phyloP scores from a whole-genome alignment of 148 eudicot species.

The Pouteria glomerata region DNA sequence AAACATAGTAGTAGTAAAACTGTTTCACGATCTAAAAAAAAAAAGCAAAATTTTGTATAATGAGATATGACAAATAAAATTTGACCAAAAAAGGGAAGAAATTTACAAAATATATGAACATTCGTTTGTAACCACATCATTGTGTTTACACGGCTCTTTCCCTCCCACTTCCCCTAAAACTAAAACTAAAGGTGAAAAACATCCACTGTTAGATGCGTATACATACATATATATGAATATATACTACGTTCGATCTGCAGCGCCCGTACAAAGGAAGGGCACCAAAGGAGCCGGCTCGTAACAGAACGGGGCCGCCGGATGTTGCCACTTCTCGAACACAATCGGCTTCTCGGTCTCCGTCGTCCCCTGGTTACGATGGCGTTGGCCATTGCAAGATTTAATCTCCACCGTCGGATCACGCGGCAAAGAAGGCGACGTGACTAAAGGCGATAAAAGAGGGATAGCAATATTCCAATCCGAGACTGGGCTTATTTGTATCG shows the following conservation, averaged over 20 bases:
- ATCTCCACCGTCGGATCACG: slow-evolving; percentile 15
- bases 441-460: slow-evolving; percentile 64
- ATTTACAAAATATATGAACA: too few relatives aligned
- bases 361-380: slow-evolving; percentile 5
- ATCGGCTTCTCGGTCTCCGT: slow-evolving; percentile 16
- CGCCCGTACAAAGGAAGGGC: not conserved
- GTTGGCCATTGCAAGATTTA: not conserved
- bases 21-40: too few relatives aligned
- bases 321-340: slow-evolving; percentile 44
- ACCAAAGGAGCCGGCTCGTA: slow-evolving; percentile 21
- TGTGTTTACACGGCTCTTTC: too few relatives aligned
- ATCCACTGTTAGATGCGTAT: not conserved
- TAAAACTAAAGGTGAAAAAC: too few relatives aligned
- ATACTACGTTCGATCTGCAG: not conserved
- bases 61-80: too few relatives aligned
- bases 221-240: not conserved
- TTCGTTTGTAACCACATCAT: too few relatives aligned
- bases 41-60: too few relatives aligned
- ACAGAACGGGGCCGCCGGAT: slow-evolving; percentile 42
- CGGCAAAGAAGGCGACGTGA: slow-evolving; percentile 48
- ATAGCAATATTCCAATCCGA: slow-evolving; percentile 77
- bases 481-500: slow-evolving; percentile 47
- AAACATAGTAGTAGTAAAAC: too few relatives aligned
- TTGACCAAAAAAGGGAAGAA: too few relatives aligned
- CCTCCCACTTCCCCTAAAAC: too few relatives aligned